phyloP scores from a whole-genome alignment of 2,329 filamentous ascomycete genomes.

The Trichoderma semiorbis region DNA sequence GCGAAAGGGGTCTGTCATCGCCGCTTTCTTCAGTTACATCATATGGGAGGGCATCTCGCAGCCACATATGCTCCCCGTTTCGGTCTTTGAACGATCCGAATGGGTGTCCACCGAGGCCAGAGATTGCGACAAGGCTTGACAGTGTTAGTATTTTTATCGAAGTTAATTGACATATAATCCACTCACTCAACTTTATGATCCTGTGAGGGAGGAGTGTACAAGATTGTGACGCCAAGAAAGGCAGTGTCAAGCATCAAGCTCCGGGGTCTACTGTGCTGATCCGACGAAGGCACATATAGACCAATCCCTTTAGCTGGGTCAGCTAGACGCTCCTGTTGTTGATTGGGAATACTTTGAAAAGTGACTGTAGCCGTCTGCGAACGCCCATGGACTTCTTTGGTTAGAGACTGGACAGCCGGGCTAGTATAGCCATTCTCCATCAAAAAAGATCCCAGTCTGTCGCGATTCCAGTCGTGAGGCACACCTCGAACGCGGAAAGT shows the following conservation, averaged over 20 bases:
- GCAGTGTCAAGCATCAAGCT: background rate
- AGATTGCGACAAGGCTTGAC: background rate
- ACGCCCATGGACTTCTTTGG: background rate
- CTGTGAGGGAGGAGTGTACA: background rate
- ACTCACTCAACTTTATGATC: constrained; percentile 7
- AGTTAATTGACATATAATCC: fast-evolving
- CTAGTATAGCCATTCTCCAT: background rate
- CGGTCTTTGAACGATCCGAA: background rate
- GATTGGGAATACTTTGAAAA: background rate
- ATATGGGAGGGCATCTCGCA: background rate
- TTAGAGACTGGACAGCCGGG: background rate
- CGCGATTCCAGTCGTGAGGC: background rate
- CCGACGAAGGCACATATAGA: background rate
- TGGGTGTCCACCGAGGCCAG: background rate
- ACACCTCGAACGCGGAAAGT: background rate
- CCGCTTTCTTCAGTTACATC: background rate
- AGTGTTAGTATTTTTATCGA: background rate
- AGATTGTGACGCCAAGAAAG: background rate
- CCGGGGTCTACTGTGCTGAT: background rate
- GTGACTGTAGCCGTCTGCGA: background rate
- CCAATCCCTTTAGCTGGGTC: background rate
- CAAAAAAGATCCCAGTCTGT: background rate
- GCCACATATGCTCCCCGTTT: background rate
- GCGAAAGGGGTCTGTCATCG: background rate
- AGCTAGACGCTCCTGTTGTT: background rate